Conservation (phyloP, 768 basidiomycete genomes). For the Leccinum barrowsii region DNA sequence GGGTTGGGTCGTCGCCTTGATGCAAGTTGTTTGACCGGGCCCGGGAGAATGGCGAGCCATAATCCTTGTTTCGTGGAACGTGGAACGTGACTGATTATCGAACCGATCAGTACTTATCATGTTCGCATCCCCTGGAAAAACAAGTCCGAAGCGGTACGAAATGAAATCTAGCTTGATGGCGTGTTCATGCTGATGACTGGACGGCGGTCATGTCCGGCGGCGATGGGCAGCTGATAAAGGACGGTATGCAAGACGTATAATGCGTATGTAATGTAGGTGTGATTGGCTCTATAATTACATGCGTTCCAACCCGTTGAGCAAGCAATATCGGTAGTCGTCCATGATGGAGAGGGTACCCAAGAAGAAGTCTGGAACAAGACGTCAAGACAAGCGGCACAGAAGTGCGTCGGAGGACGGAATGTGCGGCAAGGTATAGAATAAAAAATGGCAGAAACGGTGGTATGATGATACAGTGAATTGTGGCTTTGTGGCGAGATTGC, state of each 20-base stretch:
- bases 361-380: slow-evolving; percentile 31
- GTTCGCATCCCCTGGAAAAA: slow-evolving; percentile 11
- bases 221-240: slow-evolving; percentile 8
- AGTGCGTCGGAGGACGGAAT: neutral
- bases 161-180: slow-evolving; percentile 6
- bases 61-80: neutral
- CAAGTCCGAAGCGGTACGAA: slow-evolving; percentile 6
- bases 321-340: slow-evolving; percentile 27
- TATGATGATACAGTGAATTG: slow-evolving; percentile 17
- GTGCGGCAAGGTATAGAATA: slow-evolving; percentile 11
- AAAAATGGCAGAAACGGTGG: slow-evolving; percentile 1
- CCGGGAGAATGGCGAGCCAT: neutral
- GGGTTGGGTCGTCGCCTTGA: neutral
- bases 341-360: slow-evolving; percentile 21
- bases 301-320: slow-evolving; percentile 29
- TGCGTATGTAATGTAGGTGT: slow-evolving; percentile 27
- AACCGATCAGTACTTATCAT: slow-evolving; percentile 11
- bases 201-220: slow-evolving; percentile 3
- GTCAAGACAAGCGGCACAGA: slow-evolving; percentile 19
- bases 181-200: neutral
- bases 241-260: slow-evolving; percentile 19
- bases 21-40: neutral
- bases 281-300: slow-evolving; percentile 31
- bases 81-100: neutral
- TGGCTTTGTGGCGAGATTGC: slow-evolving; percentile 4